phyloP scores from a whole-genome alignment of 148 eudicot species.

The Vaccinium myrtillus region DNA sequence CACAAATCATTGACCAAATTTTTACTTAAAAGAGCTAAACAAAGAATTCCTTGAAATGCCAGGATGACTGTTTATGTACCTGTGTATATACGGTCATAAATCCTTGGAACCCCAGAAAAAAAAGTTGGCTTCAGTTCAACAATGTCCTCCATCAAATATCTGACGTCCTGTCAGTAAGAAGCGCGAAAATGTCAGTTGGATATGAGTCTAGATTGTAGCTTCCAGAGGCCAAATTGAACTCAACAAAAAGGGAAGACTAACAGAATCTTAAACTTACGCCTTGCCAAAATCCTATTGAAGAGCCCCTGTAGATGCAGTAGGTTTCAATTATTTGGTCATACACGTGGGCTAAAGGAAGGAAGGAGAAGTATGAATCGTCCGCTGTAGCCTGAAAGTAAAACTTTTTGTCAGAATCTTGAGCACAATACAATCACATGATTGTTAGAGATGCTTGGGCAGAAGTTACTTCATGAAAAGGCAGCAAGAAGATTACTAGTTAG shows the following conservation, averaged over 20 bases:
- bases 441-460: background rate
- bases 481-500: background rate
- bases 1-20: background rate
- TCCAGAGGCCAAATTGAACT: background rate
- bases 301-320: slow-evolving; percentile 65
- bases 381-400: slow-evolving; percentile 43
- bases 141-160: slow-evolving; percentile 78
- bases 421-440: background rate
- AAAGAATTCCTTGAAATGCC: background rate
- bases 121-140: slow-evolving; percentile 77
- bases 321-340: slow-evolving; percentile 87
- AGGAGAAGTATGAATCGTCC: slow-evolving; percentile 85
- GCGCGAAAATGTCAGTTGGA: background rate
- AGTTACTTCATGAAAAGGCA: too few relatives aligned
- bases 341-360: slow-evolving; percentile 92
- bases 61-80: slow-evolving; percentile 46
- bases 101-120: slow-evolving; percentile 92
- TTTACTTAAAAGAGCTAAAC: background rate
- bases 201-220: slow-evolving; percentile 1
- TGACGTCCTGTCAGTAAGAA: slow-evolving; percentile 58
- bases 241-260: background rate
- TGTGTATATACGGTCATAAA: slow-evolving; percentile 80
- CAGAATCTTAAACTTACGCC: slow-evolving; percentile 54
- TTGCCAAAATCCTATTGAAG: slow-evolving; percentile 95
- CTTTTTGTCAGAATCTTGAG: background rate